Conservation (phyloP, 2,329 filamentous ascomycete species). For the Aspergillus pseudotamarii region DNA sequence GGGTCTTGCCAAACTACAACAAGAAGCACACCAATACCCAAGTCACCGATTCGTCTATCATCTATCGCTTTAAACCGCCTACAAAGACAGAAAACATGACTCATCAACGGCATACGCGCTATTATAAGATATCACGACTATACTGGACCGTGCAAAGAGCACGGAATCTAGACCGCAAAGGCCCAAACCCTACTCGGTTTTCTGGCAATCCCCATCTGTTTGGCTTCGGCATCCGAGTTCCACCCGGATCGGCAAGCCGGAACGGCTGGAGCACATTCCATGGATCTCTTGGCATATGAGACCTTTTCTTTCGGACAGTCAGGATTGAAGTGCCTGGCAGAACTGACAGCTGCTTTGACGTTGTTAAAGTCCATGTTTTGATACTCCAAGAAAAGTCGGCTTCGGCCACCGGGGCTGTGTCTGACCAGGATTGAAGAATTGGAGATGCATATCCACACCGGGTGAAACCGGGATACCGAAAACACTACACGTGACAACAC, state of each 20-base stretch:
- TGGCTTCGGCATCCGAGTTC: neutral
- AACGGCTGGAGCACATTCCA: neutral
- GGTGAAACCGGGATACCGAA: neutral
- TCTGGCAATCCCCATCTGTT: neutral
- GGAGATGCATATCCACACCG: neutral
- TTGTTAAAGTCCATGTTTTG: neutral
- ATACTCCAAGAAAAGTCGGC: neutral
- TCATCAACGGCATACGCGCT: neutral
- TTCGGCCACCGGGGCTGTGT: neutral
- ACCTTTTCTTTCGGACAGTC: neutral
- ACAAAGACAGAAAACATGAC: neutral
- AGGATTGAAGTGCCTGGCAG: neutral
- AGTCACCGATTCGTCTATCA: neutral
- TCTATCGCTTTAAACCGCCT: neutral
- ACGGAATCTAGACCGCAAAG: neutral
- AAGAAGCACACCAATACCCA: neutral
- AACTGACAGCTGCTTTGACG: neutral
- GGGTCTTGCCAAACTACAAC: neutral
- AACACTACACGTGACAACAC: neutral
- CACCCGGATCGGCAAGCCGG: neutral
- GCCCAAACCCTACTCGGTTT: neutral
- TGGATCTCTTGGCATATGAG: neutral
- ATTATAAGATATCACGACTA: neutral
- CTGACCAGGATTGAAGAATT: neutral
- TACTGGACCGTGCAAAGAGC: neutral